Percentiles rank a stretch among this genome's conserved stretches.
phyloP scores from a whole-genome alignment of 169 alveolate genomes.

The Plasmodium yoelii region DNA sequence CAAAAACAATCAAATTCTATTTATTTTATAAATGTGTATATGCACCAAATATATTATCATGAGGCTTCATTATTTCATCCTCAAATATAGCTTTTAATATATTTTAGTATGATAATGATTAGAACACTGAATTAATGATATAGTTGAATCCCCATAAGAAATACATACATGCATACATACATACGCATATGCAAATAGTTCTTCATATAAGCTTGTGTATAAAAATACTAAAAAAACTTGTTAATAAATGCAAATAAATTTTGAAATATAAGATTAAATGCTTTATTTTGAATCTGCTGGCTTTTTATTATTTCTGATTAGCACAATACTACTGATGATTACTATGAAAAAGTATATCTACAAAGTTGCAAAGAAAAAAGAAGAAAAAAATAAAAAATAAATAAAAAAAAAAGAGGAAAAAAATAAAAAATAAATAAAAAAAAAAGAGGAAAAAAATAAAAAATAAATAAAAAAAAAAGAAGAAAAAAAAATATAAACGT shows the following conservation, averaged over 20 bases:
- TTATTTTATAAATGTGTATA: too few relatives aligned
- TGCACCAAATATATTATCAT: too few relatives aligned
- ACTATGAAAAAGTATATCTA: constrained; percentile 61
- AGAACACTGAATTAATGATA: too few relatives aligned
- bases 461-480: too few relatives aligned
- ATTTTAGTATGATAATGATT: too few relatives aligned
- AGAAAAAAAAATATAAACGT: not conserved
- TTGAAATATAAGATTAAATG: not conserved
- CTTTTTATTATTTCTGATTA: constrained; percentile 33
- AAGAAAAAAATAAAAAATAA: not conserved
- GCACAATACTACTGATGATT: constrained; percentile 21
- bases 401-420: too few relatives aligned
- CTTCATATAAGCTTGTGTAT: not conserved
- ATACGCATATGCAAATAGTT: not conserved
- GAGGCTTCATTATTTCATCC: too few relatives aligned
- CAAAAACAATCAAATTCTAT: too few relatives aligned
- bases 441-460: too few relatives aligned
- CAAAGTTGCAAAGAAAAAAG: not conserved
- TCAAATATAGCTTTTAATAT: too few relatives aligned
- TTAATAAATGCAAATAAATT: not conserved
- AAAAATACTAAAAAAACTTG: not conserved
- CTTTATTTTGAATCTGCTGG: constrained; percentile 6
- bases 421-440: too few relatives aligned
- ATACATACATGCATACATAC: not conserved
- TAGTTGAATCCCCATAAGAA: too few relatives aligned